Base-by-base conservation (phyloP, 2,329 filamentous ascomycete genomes). In the Penicillium glabrum region DNA sequence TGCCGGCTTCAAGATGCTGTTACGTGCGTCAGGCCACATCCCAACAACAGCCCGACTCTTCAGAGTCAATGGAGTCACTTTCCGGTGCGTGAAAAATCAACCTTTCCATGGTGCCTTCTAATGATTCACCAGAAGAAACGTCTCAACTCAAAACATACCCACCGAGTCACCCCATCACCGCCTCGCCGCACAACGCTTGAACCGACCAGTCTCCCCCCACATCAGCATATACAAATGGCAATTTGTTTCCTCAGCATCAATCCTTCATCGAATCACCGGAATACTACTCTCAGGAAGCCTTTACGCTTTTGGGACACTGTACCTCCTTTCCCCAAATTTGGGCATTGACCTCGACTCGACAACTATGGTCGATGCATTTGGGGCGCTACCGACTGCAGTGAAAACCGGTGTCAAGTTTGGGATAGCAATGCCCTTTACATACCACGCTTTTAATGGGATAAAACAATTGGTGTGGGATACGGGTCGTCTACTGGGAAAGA, bases 131-230 rank as follows among this genome's bases (percentile, higher is more conserved):
- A 21, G 23, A 21, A 50, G 26, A 50, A 27, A 14, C 3, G 3
- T 37, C 7, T 45, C 43, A 24, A 46, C 13, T 3, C 50, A 52
- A 27, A 44, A 26, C 16, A 23, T 46, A n/a, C 27, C 19, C 29
- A 24, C 21, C 21, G 27, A 35, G 23, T 46, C 50, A 19, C 31
- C 29, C 26, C 26, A 45, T 33, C 6, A 56, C 5, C 55, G 29
- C 75, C 89, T 96, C 70, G 87, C 83, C 69, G 79, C 83, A 66
- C 91, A 96, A 80, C 91, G 91, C 69, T 82, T 87, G 53, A 76
- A 82, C 67, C 91, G 91, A 46, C 92, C 92, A 71, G 82, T 95
- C 65, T 84, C 90, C 31, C 91, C 91, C 48, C 90, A 96, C 72
- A 84, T 96, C 61, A 76, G 79, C 67, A 91, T 93, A 82, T 96